Percentiles rank a stretch among this genome's conserved stretches.
These are phyloP conservation scores for Phaeotremella skinneri DNA, from an alignment of 768 basidiomycete genomes.

Conservation along the genomic window DNA sequence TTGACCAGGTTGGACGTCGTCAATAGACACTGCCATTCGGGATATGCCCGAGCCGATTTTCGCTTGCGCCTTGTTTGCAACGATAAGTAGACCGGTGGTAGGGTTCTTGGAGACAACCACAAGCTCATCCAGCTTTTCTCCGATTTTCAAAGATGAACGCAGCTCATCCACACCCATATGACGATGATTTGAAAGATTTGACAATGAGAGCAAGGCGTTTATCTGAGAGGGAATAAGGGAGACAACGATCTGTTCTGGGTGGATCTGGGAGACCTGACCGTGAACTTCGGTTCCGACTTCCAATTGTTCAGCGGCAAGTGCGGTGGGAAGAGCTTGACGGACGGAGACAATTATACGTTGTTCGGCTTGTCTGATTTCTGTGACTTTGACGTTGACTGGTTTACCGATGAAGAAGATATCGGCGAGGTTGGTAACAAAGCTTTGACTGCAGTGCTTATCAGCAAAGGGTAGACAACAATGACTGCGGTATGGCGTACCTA, in stretches of 20 bases:
- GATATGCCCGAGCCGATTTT: conserved; percentile 18
- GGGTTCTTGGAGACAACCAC: conserved; percentile 85
- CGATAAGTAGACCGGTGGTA: conserved; percentile 78
- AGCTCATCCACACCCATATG: conserved; percentile 66
- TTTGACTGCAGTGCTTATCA: too few relatives aligned
- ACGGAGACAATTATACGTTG: conserved; percentile 77
- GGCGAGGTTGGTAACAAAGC: conserved; percentile 51
- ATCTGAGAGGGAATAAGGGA: conserved; percentile 67
- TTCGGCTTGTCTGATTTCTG: conserved; percentile 61
- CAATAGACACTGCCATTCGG: conserved; percentile 58
- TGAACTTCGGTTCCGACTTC: conserved; percentile 46
- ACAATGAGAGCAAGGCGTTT: conserved; percentile 79
- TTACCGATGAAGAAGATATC: conserved; percentile 75
- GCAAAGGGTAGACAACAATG: too few relatives aligned
- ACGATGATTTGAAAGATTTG: conserved; percentile 79
- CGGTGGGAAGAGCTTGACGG: conserved; percentile 66
- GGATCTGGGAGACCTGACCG: conserved; percentile 65
- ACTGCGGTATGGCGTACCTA: conserved; percentile 58
- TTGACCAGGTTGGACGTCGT: conserved; percentile 68
- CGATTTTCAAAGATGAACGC: conserved; percentile 62
- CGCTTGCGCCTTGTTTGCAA: conserved; percentile 36
- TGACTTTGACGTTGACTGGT: conserved; percentile 78
- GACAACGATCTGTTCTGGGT: conserved; percentile 77
- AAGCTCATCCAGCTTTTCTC: conserved; percentile 70
- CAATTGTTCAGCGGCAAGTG: conserved; percentile 39